Conservation (phyloP, 768 basidiomycete species). For the Infundibulicybe gibba region DNA sequence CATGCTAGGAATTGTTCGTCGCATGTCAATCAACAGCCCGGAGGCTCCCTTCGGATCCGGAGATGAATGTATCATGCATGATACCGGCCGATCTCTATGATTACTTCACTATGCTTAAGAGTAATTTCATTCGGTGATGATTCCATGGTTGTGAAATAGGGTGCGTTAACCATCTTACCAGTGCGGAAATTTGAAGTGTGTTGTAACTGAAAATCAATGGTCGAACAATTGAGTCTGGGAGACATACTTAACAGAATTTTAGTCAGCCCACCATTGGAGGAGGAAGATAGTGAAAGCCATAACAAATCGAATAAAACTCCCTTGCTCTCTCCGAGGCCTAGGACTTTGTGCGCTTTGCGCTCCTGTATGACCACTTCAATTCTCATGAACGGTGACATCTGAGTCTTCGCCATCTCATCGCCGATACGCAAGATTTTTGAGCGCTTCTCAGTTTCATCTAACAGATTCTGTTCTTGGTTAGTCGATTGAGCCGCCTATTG, state of each 20-base stretch:
- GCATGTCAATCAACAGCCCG: slow-evolving; percentile 32
- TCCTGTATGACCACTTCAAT: slow-evolving; percentile 83
- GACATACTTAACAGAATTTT: slow-evolving; percentile 66
- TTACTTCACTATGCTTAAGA: slow-evolving; percentile 47
- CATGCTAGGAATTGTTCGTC: slow-evolving; percentile 61
- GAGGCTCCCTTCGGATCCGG: slow-evolving; percentile 42
- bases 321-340: slow-evolving; percentile 72
- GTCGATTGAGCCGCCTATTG: too few species aligned
- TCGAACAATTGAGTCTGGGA: not conserved
- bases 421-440: slow-evolving; percentile 60
- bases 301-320: slow-evolving; percentile 77
- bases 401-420: slow-evolving; percentile 42
- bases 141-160: slow-evolving; percentile 52
- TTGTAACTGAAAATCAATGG: slow-evolving; percentile 45
- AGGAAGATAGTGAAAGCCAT: slow-evolving; percentile 80
- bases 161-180: slow-evolving; percentile 33
- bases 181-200: slow-evolving; percentile 68
- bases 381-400: slow-evolving; percentile 49
- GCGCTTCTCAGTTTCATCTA: slow-evolving; percentile 48
- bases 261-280: slow-evolving; percentile 82
- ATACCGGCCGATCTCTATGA: slow-evolving; percentile 70
- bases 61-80: slow-evolving; percentile 91
- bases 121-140: slow-evolving; percentile 74
- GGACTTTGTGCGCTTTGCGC: slow-evolving; percentile 54
- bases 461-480: too few species aligned